These are phyloP conservation scores for Acanthamoeba polyphaga DNA, from an alignment of 208 protist genomes.

Conservation along the genomic window DNA sequence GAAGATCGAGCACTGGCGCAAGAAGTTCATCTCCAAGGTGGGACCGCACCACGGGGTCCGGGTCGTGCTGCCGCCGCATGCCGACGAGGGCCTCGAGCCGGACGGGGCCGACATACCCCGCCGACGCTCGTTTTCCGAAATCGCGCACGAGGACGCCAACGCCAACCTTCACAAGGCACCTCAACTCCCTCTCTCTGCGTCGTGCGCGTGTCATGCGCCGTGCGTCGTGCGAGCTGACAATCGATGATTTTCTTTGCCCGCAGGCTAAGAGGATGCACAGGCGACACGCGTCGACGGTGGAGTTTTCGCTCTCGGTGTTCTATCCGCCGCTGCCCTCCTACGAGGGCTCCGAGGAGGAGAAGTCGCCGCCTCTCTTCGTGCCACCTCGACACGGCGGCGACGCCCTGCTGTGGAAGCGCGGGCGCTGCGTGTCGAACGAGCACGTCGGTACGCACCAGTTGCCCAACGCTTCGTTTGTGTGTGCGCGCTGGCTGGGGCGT, in stretches of 20 bases:
- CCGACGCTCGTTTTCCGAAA: not conserved
- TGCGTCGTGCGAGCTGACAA: too few relatives aligned
- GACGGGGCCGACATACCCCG: not conserved
- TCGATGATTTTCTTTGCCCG: not conserved
- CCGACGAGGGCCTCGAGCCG: not conserved
- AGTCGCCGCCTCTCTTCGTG: slow-evolving; percentile 37
- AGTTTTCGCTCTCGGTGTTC: slow-evolving; percentile 66
- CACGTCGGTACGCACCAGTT: slow-evolving; percentile 8
- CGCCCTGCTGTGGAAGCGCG: slow-evolving; percentile 50
- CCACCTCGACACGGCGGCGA: not conserved
- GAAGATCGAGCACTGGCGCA: slow-evolving; percentile 47
- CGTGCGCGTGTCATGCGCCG: too few relatives aligned
- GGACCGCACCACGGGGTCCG: not conserved
- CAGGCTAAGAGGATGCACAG: slow-evolving; percentile 3
- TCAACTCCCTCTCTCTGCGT: not conserved
- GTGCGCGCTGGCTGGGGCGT: not conserved
- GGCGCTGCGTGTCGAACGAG: slow-evolving; percentile 17
- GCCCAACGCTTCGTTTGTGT: not conserved
- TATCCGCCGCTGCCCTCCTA: slow-evolving; percentile 67
- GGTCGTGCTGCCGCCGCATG: slow-evolving; percentile 4
- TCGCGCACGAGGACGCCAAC: not conserved
- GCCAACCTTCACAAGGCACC: not conserved
- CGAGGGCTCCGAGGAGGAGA: slow-evolving; percentile 61
- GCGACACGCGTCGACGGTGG: slow-evolving; percentile 13
- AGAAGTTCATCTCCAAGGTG: slow-evolving; percentile 44